Conservation (phyloP, 2,329 filamentous ascomycete species). For the Fusarium piperis region DNA sequence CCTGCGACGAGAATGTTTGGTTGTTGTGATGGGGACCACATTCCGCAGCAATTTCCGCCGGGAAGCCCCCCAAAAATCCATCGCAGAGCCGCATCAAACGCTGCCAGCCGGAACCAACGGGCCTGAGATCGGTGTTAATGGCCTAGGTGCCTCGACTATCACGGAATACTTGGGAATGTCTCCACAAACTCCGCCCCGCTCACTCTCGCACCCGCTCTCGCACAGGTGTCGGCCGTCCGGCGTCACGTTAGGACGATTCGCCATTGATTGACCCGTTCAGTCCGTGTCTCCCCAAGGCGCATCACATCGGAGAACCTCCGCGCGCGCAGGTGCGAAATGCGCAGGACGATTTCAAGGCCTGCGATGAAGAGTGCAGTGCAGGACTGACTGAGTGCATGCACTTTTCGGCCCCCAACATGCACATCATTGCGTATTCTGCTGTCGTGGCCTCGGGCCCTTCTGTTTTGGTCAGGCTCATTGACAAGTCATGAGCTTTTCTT, state of each 20-base stretch:
- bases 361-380: slow-evolving; percentile 9
- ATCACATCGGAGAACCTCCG: slow-evolving; percentile 32
- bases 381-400: neutral
- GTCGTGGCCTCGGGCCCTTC: slow-evolving; percentile 33
- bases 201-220: slow-evolving; percentile 12
- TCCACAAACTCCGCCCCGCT: slow-evolving; percentile 28
- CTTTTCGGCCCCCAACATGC: slow-evolving; percentile 18
- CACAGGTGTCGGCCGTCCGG: slow-evolving; percentile 16
- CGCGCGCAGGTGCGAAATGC: slow-evolving; percentile 13
- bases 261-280: slow-evolving; percentile 15
- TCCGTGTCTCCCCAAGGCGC: slow-evolving; percentile 1
- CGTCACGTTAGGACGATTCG: slow-evolving; percentile 21
- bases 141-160: slow-evolving; percentile 34
- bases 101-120: slow-evolving; percentile 16
- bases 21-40: neutral
- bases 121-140: slow-evolving; percentile 18
- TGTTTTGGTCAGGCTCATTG: slow-evolving; percentile 14
- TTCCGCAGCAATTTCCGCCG: neutral
- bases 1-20: neutral
- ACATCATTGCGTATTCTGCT: slow-evolving; percentile 31
- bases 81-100: slow-evolving; percentile 29
- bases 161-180: slow-evolving; percentile 18
- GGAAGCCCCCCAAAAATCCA: neutral
- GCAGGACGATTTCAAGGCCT: slow-evolving; percentile 34
- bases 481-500: neutral